A percentile compares a stretch with the other conserved stretches of the same genome.
These are phyloP conservation scores for Podospora didyma DNA, from an alignment of 495 filamentous ascomycete genomes.

Conservation along the genomic window DNA sequence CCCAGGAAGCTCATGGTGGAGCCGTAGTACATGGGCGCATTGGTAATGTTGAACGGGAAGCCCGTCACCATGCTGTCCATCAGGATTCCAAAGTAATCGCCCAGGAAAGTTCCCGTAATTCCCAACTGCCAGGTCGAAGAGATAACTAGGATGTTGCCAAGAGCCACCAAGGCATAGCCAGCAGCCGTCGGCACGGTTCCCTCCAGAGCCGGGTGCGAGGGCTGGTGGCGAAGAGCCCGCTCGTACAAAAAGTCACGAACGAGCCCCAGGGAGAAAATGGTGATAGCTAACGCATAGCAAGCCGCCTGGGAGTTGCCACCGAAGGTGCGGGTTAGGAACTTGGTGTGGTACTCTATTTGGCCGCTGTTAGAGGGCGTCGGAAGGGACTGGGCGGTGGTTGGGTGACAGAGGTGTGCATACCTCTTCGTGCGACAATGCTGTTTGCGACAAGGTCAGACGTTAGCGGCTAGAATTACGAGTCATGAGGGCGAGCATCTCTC, in stretches of 20 bases:
- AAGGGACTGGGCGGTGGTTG: not conserved
- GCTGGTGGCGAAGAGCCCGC: slow-evolving; percentile 72
- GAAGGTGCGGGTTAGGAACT: slow-evolving; percentile 82
- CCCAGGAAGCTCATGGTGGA: slow-evolving; percentile 89
- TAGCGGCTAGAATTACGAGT: slow-evolving; percentile 6
- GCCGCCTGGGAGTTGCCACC: slow-evolving; percentile 72
- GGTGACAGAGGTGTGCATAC: slow-evolving; percentile 33
- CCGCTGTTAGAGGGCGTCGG: slow-evolving; percentile 9
- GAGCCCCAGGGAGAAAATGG: slow-evolving; percentile 89
- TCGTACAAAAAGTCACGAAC: slow-evolving; percentile 77
- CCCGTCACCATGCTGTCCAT: slow-evolving; percentile 91
- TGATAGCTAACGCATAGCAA: slow-evolving; percentile 84
- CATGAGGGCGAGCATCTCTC: slow-evolving; percentile 13
- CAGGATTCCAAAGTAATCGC: slow-evolving; percentile 97
- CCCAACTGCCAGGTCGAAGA: slow-evolving; percentile 90
- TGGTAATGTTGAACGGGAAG: slow-evolving; percentile 92
- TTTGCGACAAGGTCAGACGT: slow-evolving; percentile 9
- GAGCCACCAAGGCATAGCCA: slow-evolving; percentile 63
- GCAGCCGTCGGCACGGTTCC: slow-evolving; percentile 46
- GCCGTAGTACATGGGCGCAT: slow-evolving; percentile 95
- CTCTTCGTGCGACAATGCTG: slow-evolving; percentile 65
- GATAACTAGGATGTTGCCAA: slow-evolving; percentile 82
- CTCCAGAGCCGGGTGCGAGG: slow-evolving; percentile 61
- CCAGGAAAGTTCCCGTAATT: slow-evolving; percentile 92
- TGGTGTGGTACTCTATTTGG: slow-evolving; percentile 78